phyloP scores from a whole-genome alignment of 148 eudicot genomes.

The Cornus controversa region DNA sequence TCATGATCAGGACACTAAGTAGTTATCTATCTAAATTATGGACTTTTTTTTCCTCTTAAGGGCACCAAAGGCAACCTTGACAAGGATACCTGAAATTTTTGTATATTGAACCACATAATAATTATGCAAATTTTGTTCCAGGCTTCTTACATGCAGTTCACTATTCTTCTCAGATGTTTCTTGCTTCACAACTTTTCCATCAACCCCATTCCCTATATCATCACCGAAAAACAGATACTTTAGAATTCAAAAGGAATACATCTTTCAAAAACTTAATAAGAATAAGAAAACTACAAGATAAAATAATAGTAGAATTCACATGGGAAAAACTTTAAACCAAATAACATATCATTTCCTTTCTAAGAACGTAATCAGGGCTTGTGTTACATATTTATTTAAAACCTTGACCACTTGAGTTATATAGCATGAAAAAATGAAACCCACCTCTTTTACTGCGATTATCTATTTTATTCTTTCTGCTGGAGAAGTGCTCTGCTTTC shows the following conservation, averaged over 20 bases:
- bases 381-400: not conserved
- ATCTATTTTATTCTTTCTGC: conserved; percentile 45
- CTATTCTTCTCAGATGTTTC: conserved; percentile 28
- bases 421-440: not conserved
- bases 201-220: conserved; percentile 40
- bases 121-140: not conserved
- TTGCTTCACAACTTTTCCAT: conserved; percentile 21
- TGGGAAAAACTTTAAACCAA: not conserved
- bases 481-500: conserved; percentile 33
- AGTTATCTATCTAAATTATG: not conserved
- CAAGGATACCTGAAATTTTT: not conserved
- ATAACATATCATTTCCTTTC: too few species aligned
- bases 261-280: not conserved
- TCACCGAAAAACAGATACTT: not conserved
- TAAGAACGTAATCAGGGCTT: not conserved
- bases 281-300: conserved; percentile 1
- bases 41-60: not conserved
- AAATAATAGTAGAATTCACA: not conserved
- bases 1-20: not conserved
- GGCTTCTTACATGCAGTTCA: conserved; percentile 39
- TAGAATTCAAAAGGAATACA: not conserved
- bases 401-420: not conserved
- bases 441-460: conserved; percentile 31
- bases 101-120: not conserved
- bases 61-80: conserved; percentile 1